Percentiles rank a stretch among this genome's conserved stretches.
Conservation (phyloP, 2,329 filamentous ascomycete genomes). For the Aciculosporium take region DNA sequence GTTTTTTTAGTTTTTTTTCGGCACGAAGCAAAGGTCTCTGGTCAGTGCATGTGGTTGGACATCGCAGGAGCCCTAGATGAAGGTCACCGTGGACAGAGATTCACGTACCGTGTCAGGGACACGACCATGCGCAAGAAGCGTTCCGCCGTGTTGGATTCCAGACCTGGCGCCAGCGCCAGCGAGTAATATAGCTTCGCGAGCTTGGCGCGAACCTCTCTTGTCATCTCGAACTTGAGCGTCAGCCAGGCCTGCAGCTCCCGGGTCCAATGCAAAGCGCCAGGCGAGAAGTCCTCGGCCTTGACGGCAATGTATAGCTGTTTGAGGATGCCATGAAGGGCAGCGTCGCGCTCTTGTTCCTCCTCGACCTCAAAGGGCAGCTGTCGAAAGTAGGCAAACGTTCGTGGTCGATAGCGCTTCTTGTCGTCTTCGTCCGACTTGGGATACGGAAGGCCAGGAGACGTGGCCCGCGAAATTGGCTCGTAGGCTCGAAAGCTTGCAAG, state of each 20-base stretch:
- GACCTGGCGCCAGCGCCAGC: constrained; percentile 74
- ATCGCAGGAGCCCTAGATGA: constrained; percentile 3
- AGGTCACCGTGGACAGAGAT: background rate
- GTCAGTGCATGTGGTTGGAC: constrained; percentile 1
- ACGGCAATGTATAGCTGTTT: constrained; percentile 88
- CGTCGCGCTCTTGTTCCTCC: constrained; percentile 60
- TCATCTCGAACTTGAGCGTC: constrained; percentile 92
- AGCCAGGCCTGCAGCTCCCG: constrained; percentile 92
- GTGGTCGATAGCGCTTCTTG: constrained; percentile 59
- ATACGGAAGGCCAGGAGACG: constrained; percentile 59
- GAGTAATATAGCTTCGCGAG: constrained; percentile 90
- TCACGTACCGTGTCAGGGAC: constrained; percentile 72
- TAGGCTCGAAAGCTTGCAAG: constrained; percentile 28
- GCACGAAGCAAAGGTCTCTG: background rate
- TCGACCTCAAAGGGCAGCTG: constrained; percentile 85
- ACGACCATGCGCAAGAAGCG: constrained; percentile 96
- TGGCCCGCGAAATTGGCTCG: constrained; percentile 70
- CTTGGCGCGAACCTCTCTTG: constrained; percentile 65
- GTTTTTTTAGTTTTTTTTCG: too few species aligned
- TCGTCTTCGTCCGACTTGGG: constrained; percentile 35
- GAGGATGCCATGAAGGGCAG: constrained; percentile 71
- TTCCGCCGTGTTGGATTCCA: constrained; percentile 70
- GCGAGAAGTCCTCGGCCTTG: constrained; percentile 83
- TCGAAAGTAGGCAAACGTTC: constrained; percentile 86
- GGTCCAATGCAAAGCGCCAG: constrained; percentile 92